These are phyloP conservation scores for Rhipidocladum racemiflorum DNA, from an alignment of 176 grass and related monocot genomes.

Conservation along the genomic window DNA sequence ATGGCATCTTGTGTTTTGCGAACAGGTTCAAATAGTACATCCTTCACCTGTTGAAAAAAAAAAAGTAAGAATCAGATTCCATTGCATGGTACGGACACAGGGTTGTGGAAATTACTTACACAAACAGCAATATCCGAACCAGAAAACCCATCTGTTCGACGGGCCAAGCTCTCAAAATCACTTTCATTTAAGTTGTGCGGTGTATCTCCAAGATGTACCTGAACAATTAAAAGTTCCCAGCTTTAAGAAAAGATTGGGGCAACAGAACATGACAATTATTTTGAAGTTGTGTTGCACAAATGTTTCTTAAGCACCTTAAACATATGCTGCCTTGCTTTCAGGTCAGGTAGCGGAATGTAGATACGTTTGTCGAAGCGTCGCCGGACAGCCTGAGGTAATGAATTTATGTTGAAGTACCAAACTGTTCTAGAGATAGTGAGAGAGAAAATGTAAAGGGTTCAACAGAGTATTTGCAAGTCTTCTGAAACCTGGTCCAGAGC, in stretches of 20 bases:
- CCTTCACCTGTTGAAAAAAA: constrained; percentile 65
- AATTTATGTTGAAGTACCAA: constrained; percentile 25
- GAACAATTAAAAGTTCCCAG: constrained; percentile 20
- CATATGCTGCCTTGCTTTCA: constrained; percentile 96
- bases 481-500: constrained; percentile 78
- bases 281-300: neutral
- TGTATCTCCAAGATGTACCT: constrained; percentile 98
- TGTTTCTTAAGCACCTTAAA: constrained; percentile 71
- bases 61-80: neutral
- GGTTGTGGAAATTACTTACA: constrained; percentile 44
- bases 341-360: constrained; percentile 95
- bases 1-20: constrained; percentile 97
- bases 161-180: constrained; percentile 81
- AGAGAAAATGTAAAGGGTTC: neutral
- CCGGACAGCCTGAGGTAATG: constrained; percentile 70
- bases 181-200: constrained; percentile 80
- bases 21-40: constrained; percentile 93
- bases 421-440: neutral
- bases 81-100: neutral
- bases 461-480: neutral
- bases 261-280: neutral
- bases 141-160: constrained; percentile 82
- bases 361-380: constrained; percentile 96
- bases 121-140: constrained; percentile 96
- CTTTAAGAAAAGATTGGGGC: constrained; percentile 26